Evolutionary conservation across 225 moss, liverwort and hornwort genomes (phyloP), one percentile per base, ranked within the genome.

Genomic region (Marchantia paleacea): DNA sequence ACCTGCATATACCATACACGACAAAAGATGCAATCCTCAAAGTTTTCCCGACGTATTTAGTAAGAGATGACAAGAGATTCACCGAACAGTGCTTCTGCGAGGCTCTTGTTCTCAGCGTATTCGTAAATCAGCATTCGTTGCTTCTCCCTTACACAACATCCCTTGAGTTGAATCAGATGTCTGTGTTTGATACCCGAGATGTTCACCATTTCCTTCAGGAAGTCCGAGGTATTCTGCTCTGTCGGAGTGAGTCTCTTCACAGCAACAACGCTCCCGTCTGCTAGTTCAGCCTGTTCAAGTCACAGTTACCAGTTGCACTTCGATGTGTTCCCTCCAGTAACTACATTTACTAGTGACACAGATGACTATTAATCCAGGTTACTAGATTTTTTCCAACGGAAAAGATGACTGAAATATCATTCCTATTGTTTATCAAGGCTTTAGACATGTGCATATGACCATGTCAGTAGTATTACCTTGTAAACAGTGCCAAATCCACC

Each of bases 151-250:
- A 83, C 53, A 29, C 83, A 83, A 22, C 83, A 83, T 74, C 83
- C 83, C 52, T 74, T 83, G 3, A 83, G 83, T 58, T 83, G 78
- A 47, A 83, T 66, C 60, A 83, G 72, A 55, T 83, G 68, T 52
- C 48, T 72, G 31, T 83, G 83, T 52, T 79, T 83, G 25, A 83
- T 78, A 12, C 83, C 83, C 28, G 83, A 79, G 31, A 83, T 72
- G 15, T 78, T 69, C 22, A 83, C 70, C 48, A 83, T 58, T 52
- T 83, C 83, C 12, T 83, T 83, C 47, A 83, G 51, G 53, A 83
- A 83, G 22, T 83, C 83, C 50, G 71, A 39, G 7, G 64, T 57
- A 53, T 57, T 63, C 26, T 79, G 75, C 3, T 53, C 12, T 0
- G 74, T 29, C 3, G 55, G 49, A 19, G 55, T 62, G 29, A 83